Conservation (phyloP, 2,329 filamentous ascomycete species). For the Fusarium kyushuense region DNA sequence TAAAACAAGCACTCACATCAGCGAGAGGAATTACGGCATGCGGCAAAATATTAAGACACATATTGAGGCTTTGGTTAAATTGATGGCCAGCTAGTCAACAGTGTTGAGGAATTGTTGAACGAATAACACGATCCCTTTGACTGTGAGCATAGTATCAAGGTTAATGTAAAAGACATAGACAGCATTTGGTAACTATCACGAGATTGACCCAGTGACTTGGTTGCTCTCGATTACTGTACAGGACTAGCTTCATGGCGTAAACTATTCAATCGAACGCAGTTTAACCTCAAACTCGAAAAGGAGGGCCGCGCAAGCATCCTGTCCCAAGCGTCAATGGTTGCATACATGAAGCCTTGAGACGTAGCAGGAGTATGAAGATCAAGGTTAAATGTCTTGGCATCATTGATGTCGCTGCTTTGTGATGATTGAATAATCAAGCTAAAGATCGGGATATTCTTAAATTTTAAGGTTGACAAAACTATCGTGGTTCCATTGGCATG, state of each 20-base stretch:
- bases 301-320: conserved; percentile 40
- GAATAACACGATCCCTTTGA: background rate
- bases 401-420: conserved; percentile 23
- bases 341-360: conserved; percentile 19
- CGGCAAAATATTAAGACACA: background rate
- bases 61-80: background rate
- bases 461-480: conserved; percentile 1
- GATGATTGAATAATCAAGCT: conserved; percentile 34
- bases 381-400: conserved; percentile 22
- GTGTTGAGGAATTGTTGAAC: background rate
- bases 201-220: background rate
- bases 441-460: background rate
- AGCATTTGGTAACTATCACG: background rate
- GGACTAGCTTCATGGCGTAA: background rate
- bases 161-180: background rate
- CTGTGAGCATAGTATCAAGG: background rate
- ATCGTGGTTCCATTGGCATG: conserved; percentile 2
- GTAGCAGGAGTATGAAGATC: background rate
- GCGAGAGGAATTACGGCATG: background rate
- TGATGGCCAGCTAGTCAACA: background rate
- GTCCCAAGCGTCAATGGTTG: conserved; percentile 24
- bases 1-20: background rate
- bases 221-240: background rate
- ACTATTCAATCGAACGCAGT: background rate
- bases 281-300: conserved; percentile 12